These are phyloP conservation scores for Lactarius vividus DNA, from an alignment of 768 basidiomycete species.

Conservation along the genomic window DNA sequence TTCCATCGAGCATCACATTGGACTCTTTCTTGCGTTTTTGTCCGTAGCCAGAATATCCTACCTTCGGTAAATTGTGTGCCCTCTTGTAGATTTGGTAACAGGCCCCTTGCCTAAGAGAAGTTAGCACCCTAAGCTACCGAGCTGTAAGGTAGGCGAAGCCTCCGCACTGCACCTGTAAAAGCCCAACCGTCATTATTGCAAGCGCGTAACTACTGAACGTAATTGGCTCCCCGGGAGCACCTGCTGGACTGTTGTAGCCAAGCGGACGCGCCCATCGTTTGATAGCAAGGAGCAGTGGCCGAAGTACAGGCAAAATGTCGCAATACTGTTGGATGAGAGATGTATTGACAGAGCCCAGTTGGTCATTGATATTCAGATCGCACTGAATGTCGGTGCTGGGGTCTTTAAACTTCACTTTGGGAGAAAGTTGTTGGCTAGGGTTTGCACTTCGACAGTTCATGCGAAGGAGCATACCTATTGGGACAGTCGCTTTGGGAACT, in stretches of 20 bases:
- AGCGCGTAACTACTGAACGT: constrained; percentile 64
- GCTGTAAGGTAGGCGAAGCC: not conserved
- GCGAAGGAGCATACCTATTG: constrained; percentile 35
- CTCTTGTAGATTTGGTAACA: constrained; percentile 55
- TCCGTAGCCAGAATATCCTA: constrained; percentile 37
- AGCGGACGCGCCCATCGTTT: constrained; percentile 60
- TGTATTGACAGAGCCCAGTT: constrained; percentile 53
- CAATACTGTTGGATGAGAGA: constrained; percentile 52
- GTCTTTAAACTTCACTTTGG: constrained; percentile 52
- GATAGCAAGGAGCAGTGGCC: constrained; percentile 45
- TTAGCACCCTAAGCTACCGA: not conserved
- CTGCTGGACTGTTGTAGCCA: constrained; percentile 48
- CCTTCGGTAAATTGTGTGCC: constrained; percentile 29
- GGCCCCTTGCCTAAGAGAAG: constrained; percentile 39
- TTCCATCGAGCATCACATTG: constrained; percentile 23
- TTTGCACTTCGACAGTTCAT: not conserved
- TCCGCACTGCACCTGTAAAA: constrained; percentile 48
- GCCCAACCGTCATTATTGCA: constrained; percentile 57
- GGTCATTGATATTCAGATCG: constrained; percentile 64
- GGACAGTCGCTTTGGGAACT: constrained; percentile 36
- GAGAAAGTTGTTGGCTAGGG: constrained; percentile 12
- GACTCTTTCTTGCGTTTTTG: constrained; percentile 13
- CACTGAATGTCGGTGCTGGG: constrained; percentile 40
- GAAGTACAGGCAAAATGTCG: constrained; percentile 42
- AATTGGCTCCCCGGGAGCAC: constrained; percentile 17